Evolutionary conservation across 345 rosid genomes (phyloP).

Genomic region (Brassica napus): DNA sequence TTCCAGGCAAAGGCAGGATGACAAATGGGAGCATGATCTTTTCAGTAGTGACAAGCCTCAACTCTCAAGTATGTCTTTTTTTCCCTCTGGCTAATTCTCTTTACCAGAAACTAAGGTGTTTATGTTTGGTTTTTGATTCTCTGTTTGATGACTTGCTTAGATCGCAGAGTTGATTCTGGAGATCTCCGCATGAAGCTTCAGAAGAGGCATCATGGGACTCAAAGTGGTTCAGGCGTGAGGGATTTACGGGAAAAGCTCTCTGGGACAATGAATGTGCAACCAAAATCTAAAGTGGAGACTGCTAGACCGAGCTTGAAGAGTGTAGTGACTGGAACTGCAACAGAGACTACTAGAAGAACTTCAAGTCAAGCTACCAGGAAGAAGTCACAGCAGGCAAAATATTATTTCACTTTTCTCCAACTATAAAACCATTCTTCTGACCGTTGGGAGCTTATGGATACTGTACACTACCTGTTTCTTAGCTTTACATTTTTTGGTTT

Average conservation of each 20-base stretch:
- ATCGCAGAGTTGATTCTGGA: constrained; percentile 59
- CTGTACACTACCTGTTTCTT: constrained; percentile 21
- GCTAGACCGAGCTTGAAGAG: constrained; percentile 60
- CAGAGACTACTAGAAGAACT: constrained; percentile 57
- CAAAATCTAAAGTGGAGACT: constrained; percentile 55
- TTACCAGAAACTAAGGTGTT: constrained; percentile 35
- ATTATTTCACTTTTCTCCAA: constrained; percentile 23
- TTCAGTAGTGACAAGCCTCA: constrained; percentile 50
- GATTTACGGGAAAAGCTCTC: constrained; percentile 94
- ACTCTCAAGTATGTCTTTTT: constrained; percentile 66
- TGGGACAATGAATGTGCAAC: constrained; percentile 68
- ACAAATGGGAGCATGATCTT: constrained; percentile 99
- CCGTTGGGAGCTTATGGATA: not conserved
- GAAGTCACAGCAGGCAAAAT: constrained; percentile 62
- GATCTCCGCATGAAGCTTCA: constrained; percentile 96
- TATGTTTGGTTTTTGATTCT: constrained; percentile 49
- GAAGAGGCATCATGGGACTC: constrained; percentile 57
- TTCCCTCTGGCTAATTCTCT: constrained; percentile 29
- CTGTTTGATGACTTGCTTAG: constrained; percentile 57
- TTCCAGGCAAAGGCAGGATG: constrained; percentile 91
- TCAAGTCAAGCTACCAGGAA: constrained; percentile 50
- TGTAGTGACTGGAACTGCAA: constrained; percentile 56
- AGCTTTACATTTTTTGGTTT: constrained; percentile 19
- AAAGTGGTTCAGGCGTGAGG: constrained; percentile 51
- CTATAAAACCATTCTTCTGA: constrained; percentile 9